Evolutionary conservation across 345 rosid genomes (phyloP), one percentile per base, ranked within the genome.

Genomic region (Hevea brasiliensis): DNA sequence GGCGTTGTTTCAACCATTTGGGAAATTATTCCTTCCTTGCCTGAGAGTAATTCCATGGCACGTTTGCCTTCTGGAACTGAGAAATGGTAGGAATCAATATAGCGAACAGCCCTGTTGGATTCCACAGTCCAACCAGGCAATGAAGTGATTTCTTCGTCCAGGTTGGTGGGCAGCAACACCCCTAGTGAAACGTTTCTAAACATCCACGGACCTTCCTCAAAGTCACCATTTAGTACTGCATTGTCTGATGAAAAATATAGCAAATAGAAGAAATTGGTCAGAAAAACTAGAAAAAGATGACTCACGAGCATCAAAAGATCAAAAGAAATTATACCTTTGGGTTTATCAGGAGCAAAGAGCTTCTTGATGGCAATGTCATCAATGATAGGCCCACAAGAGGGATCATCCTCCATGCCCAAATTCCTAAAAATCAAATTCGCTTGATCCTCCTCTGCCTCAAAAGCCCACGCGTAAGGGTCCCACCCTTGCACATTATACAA

Each of bases 401-500:
- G 98, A 85, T 95, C 99, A 55, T 95, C 97, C 71, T 92, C 99
- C 99, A 92, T 95, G 26, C 99, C 99, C 32, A 92, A 92, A 68
- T 95, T 95, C 79, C 85, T 84, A 73, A 92, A 95, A 62, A 82
- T 85, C 79, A 95, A 70, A 3, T 37, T 67, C 1, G 71, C 87
- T 50, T 76, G 85, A 68, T 85, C 93, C 23, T 87, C 96, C 42
- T 79, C 81, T 0, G 98, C 98, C 87, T 87, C 89, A 61, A 95
- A 95, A 67, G 97, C 92, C 92, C 87, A 84, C 3, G 97, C 90
- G 76, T 95, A 95, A 0, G 99, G 98, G 86, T 95, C 99, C 99
- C 99, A 95, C 37, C 96, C 99, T 60, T 89, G 98, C 68, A 95
- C 94, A 88, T 80, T 92, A 61, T 95, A 92, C 61, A 95, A 78